These are phyloP conservation scores for Parmales sp. DNA, from an alignment of 108 stramenopile species.

Conservation along the genomic window DNA sequence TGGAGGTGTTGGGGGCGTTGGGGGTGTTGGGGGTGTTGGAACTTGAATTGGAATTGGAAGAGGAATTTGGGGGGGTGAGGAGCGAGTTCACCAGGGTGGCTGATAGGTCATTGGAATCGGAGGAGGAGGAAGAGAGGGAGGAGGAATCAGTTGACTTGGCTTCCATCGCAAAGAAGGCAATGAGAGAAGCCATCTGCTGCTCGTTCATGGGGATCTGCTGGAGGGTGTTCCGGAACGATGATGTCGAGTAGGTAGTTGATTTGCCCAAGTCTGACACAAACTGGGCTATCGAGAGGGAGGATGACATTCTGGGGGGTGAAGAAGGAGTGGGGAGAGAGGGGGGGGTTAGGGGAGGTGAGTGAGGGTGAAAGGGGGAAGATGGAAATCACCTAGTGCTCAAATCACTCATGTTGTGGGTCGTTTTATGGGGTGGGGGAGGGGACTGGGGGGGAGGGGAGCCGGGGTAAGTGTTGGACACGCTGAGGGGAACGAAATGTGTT, in stretches of 20 bases:
- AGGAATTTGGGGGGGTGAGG: constrained; percentile 17
- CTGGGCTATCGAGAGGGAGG: constrained; percentile 38
- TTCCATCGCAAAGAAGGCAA: constrained; percentile 63
- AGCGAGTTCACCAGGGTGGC: constrained; percentile 9
- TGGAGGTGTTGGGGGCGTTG: constrained; percentile 15
- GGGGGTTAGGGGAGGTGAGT: not conserved
- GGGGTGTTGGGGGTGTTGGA: constrained; percentile 8
- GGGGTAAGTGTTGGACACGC: constrained; percentile 26
- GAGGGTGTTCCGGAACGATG: constrained; percentile 65
- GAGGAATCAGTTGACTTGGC: constrained; percentile 35
- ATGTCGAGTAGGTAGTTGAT: constrained; percentile 53
- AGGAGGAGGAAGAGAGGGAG: constrained; percentile 44
- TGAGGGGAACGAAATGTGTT: constrained; percentile 28
- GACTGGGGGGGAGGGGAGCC: constrained; percentile 35
- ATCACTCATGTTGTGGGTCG: too few species aligned
- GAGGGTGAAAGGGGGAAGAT: not conserved
- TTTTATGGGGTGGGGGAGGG: too few species aligned
- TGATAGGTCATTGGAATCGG: constrained; percentile 33
- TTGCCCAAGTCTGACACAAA: constrained; percentile 75
- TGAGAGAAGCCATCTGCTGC: constrained; percentile 57
- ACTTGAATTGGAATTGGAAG: constrained; percentile 13
- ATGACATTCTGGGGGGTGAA: constrained; percentile 8
- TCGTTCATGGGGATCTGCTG: constrained; percentile 54
- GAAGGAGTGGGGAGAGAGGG: not conserved
- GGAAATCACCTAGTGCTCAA: too few species aligned